phyloP scores from a whole-genome alignment of 2,329 filamentous ascomycete genomes.

The Talaromyces islandicus region DNA sequence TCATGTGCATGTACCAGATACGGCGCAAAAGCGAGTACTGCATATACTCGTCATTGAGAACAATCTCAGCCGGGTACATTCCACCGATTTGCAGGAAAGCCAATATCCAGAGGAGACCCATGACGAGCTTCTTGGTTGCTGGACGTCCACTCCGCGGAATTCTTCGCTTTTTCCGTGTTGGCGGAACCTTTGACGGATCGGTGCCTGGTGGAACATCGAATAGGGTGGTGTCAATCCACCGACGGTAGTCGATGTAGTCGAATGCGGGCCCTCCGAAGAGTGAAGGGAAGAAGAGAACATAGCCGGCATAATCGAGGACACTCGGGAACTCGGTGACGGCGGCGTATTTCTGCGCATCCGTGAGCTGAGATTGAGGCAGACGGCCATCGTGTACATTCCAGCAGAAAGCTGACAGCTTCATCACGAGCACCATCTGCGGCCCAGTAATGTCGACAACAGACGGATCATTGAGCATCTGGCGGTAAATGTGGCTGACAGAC shows the following conservation, averaged over 20 bases:
- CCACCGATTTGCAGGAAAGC: constrained; percentile 67
- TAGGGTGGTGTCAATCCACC: constrained; percentile 91
- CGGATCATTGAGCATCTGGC: constrained; percentile 65
- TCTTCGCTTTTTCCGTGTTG: constrained; percentile 80
- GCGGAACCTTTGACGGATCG: constrained; percentile 79
- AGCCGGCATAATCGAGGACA: constrained; percentile 77
- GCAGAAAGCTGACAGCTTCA: constrained; percentile 95
- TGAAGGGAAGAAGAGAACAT: constrained; percentile 91
- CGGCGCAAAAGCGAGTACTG: constrained; percentile 64
- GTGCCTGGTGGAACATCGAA: constrained; percentile 76
- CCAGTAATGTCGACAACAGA: constrained; percentile 77
- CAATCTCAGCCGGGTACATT: constrained; percentile 58
- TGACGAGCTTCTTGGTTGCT: constrained; percentile 67
- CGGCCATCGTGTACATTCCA: constrained; percentile 97
- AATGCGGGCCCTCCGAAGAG: constrained; percentile 88
- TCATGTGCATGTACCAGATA: constrained; percentile 74
- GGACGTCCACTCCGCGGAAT: constrained; percentile 88
- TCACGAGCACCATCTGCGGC: constrained; percentile 95
- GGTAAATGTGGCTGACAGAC: constrained; percentile 79
- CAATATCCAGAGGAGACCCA: constrained; percentile 73
- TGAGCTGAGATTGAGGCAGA: constrained; percentile 71
- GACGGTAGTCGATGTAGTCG: constrained; percentile 86
- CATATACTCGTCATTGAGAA: constrained; percentile 62
- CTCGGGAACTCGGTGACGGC: constrained; percentile 68
- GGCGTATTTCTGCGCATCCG: constrained; percentile 77